phyloP scores from a whole-genome alignment of 257 asterid species.

The Solanum sparsipilum region DNA sequence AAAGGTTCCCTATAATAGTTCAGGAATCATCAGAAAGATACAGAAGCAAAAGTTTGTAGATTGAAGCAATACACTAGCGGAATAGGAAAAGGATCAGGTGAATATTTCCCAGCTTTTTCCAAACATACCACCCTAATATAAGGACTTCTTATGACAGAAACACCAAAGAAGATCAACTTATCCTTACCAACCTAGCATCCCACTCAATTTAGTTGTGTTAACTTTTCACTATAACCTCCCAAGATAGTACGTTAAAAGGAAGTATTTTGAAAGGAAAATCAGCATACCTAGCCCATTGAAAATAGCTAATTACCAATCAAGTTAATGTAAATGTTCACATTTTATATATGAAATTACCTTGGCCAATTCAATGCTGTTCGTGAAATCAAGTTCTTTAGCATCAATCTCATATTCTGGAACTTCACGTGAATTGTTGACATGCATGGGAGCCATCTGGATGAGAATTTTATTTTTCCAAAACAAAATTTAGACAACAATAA shows the following conservation, averaged over 20 bases:
- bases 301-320: not conserved
- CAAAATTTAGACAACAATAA: not conserved
- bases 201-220: not conserved
- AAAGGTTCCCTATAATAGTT: constrained; percentile 58
- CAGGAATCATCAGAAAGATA: not conserved
- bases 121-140: not conserved
- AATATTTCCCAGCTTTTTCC: not conserved
- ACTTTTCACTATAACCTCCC: not conserved
- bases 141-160: not conserved
- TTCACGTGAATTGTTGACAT: constrained; percentile 54
- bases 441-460: constrained; percentile 80
- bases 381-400: constrained; percentile 76
- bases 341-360: constrained; percentile 37
- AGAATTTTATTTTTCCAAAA: not conserved
- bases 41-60: not conserved
- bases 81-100: not conserved
- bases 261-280: not conserved
- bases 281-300: not conserved
- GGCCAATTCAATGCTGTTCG: constrained; percentile 51
- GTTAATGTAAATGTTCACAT: not conserved
- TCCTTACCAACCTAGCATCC: not conserved
- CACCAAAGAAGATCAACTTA: not conserved
- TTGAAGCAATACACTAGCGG: not conserved
- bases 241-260: not conserved
- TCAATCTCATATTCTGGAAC: constrained; percentile 92